These are phyloP conservation scores for Cryptococcus depauperatus DNA, from an alignment of 1,284 basidiomycete species.

Conservation along the genomic window DNA sequence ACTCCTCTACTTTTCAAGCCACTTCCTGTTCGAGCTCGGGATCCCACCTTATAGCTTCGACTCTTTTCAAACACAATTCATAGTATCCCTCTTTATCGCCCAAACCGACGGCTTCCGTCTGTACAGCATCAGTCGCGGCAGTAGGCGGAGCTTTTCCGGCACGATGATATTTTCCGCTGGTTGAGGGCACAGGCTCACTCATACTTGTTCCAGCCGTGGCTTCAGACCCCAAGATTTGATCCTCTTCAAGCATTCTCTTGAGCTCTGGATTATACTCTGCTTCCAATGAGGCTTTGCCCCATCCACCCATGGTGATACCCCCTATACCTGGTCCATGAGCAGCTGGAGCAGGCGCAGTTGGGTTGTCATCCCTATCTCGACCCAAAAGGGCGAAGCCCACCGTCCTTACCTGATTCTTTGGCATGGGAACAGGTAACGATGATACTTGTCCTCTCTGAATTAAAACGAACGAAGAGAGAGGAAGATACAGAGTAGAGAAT, in stretches of 20 bases:
- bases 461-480: constrained; percentile 48
- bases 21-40: constrained; percentile 29
- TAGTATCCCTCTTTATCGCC: constrained; percentile 40
- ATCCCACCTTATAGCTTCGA: constrained; percentile 42
- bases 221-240: background rate
- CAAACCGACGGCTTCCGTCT: constrained; percentile 6
- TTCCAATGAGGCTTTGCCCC: constrained; percentile 18
- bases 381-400: constrained; percentile 47
- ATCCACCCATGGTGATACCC: constrained; percentile 23
- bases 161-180: background rate
- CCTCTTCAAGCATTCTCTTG: constrained; percentile 20
- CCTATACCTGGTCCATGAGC: constrained; percentile 9
- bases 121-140: background rate
- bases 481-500: constrained; percentile 47
- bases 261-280: constrained; percentile 28
- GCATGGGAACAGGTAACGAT: constrained; percentile 45
- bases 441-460: constrained; percentile 48
- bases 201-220: background rate
- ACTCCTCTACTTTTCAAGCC: no score
- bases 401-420: constrained; percentile 45
- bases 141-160: constrained; percentile 1
- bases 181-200: background rate
- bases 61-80: constrained; percentile 45
- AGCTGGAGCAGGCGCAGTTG: background rate
- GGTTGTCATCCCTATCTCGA: constrained; percentile 31